Base-by-base conservation (phyloP, 352 stramenopile species). In the Pythium insidiosum region DNA sequence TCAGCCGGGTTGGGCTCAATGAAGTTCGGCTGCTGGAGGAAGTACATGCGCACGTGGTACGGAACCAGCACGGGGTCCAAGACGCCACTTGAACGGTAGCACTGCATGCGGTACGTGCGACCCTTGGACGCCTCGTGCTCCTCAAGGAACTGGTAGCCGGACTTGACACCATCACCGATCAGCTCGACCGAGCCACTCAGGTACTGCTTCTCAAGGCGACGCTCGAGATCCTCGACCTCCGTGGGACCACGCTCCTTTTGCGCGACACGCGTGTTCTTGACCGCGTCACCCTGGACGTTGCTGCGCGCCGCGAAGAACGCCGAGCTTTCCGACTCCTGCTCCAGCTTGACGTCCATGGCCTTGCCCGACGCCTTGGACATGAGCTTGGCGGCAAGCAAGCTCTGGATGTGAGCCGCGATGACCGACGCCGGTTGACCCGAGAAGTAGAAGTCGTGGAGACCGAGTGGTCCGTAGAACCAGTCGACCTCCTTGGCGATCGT, bases 381-480 rank as follows among this genome's bases (percentile, higher is more conserved):
- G 56, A 91, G 61, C 61, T 91, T 91, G 37, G 78, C 78, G 18
- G 73, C 78, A 24, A 91, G 68, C 26, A 91, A 63, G 37, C 45
- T 85, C 63, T 88, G 66, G 41, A 91, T 84, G 57, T 91, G 79
- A 29, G 78, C 68, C 18, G 79, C 75, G 49, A 91, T 91, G 13
- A 76, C 63, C 9, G 37, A 43, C 6, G 79, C 50, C 6, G 69
- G 71, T 38, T 88, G 75, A 24, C 75, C 74, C 4, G 68, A 56
- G 49, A 91, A 91, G 63, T 91, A 91, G 47, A 88, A 91, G 50
- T 88, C 75, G 65, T 91, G 79, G 13, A 91, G 56, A 6, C 79
- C 79, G 10, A 91, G 47, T 16, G 75, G 73, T 2, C 76, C 76
- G 52, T 88, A 91, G 54, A 91, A 91, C 72, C 73, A 91, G 43